A percentile compares a stretch with the other conserved stretches of the same genome.
Conservation (phyloP, 2,329 filamentous ascomycete genomes). For the Aquanectria penicillioides region DNA sequence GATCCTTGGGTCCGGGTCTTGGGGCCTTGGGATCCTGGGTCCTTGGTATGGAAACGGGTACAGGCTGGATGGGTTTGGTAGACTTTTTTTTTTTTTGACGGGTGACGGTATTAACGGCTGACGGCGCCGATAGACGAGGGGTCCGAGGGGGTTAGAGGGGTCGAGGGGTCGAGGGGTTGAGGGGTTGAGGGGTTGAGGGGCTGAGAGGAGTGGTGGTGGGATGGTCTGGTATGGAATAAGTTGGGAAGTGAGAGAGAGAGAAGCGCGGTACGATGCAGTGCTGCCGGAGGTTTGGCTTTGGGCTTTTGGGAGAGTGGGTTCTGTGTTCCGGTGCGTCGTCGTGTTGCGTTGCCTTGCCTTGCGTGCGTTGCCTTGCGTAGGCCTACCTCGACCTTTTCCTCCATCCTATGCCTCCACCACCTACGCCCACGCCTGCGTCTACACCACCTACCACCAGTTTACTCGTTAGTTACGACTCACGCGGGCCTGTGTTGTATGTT, state of each 20-base stretch:
- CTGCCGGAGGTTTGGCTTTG: not conserved
- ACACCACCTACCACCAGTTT: too few relatives aligned
- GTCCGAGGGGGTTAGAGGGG: slow-evolving; percentile 14
- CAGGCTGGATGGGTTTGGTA: too few relatives aligned
- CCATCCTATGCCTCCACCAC: too few relatives aligned
- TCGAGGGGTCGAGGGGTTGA: slow-evolving; percentile 1
- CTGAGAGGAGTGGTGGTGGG: not conserved
- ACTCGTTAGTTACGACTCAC: too few relatives aligned
- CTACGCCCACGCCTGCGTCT: too few relatives aligned
- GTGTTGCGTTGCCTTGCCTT: slow-evolving; percentile 1
- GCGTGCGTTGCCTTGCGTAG: slow-evolving; percentile 13
- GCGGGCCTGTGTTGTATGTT: too few relatives aligned
- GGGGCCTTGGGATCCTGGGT: not conserved
- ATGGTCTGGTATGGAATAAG: slow-evolving; percentile 18
- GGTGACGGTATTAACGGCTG: slow-evolving; percentile 11
- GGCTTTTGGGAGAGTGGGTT: slow-evolving; percentile 20
- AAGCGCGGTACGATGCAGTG: slow-evolving; percentile 12
- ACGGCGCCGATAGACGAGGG: slow-evolving; percentile 14
- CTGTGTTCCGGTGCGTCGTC: slow-evolving; percentile 1
- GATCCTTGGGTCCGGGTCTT: slow-evolving; percentile 2
- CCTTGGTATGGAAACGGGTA: not conserved
- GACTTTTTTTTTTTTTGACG: not conserved
- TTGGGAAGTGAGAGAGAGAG: slow-evolving; percentile 15
- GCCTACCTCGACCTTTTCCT: too few relatives aligned
- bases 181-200: not conserved